phyloP scores from a whole-genome alignment of 2,329 filamentous ascomycete genomes.

The Plenodomus tracheiphilus region DNA sequence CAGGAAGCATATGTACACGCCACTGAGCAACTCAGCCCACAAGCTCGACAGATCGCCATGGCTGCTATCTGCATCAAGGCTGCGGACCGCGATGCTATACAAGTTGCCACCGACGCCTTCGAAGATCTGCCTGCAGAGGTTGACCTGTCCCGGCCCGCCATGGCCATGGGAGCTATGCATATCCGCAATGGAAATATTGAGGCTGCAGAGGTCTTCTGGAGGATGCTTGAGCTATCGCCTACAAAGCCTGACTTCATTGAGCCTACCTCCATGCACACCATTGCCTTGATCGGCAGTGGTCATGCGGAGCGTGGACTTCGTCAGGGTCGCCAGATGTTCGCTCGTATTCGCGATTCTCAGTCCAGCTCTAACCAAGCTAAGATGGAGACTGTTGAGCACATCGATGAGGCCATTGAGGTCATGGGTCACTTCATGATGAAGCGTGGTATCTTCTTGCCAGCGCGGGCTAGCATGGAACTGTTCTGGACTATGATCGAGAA shows the following conservation, averaged over 20 bases:
- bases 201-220: constrained; percentile 79
- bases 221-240: constrained; percentile 65
- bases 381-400: constrained; percentile 70
- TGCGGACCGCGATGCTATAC: constrained; percentile 75
- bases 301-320: constrained; percentile 79
- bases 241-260: constrained; percentile 74
- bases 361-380: constrained; percentile 51
- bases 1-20: constrained; percentile 75
- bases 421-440: constrained; percentile 62
- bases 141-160: constrained; percentile 59
- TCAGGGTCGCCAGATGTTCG: constrained; percentile 84
- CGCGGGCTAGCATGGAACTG: constrained; percentile 61
- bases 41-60: constrained; percentile 66
- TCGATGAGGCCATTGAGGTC: constrained; percentile 83
- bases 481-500: constrained; percentile 69
- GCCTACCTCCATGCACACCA: constrained; percentile 85
- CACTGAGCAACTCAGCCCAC: constrained; percentile 61
- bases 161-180: constrained; percentile 84
- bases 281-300: constrained; percentile 84
- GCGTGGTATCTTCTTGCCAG: constrained; percentile 55
- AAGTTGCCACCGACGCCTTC: constrained; percentile 64
- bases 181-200: constrained; percentile 80
- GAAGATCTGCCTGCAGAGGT: constrained; percentile 54
- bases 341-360: constrained; percentile 71
- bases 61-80: constrained; percentile 73